Base-by-base conservation (phyloP, 805 yeast genomes). In the Candida ulmi region DNA sequence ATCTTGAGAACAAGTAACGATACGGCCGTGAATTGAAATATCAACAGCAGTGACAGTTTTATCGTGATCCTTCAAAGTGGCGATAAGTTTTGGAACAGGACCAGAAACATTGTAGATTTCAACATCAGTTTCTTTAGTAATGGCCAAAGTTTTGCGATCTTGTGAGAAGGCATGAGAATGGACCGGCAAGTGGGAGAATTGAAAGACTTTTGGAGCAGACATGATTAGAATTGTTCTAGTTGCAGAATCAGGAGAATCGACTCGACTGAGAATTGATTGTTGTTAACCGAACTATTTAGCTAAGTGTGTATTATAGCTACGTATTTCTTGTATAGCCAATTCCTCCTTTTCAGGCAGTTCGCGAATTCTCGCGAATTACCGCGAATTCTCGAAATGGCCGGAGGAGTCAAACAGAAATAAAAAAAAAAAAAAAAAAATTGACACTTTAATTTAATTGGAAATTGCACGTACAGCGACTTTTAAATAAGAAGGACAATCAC, bases 1-100 rank as follows among this genome's bases (percentile, higher is more conserved):
- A 63, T 93, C 99, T 66, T 93, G 98, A 9, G 98, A 88, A 60
- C 97, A 88, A 25, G 98, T 93, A 55, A 93, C 93, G 51, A 93
- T 88, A 60, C 83, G 80, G 35, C 96, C 96, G 49, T 85, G 87
- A 27, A 72, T 64, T 29, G 96, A 83, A 53, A 95, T 81, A 60
- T 93, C 99, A 30, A 93, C 87, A 0, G 97, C 90, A 13, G 99
- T 93, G 35, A 93, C 90, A 4, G 90, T 78, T 61, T 91, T 90
- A 62, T 91, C 97, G 61, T 91, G 98, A 48, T 88, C 95, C 33
- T 72, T 65, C 54, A 91, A 73, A 5, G 74, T 72, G 13, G 93
- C 72, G 41, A 86, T 64, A 43, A 84, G 69, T 42, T 68, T 66
- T 17, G 95, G 91, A 28, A 69, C 26, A 25, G 70, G 69, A 28